Base-by-base conservation (phyloP, 176 grass and related monocot species). In the Pontederia paniculata region DNA sequence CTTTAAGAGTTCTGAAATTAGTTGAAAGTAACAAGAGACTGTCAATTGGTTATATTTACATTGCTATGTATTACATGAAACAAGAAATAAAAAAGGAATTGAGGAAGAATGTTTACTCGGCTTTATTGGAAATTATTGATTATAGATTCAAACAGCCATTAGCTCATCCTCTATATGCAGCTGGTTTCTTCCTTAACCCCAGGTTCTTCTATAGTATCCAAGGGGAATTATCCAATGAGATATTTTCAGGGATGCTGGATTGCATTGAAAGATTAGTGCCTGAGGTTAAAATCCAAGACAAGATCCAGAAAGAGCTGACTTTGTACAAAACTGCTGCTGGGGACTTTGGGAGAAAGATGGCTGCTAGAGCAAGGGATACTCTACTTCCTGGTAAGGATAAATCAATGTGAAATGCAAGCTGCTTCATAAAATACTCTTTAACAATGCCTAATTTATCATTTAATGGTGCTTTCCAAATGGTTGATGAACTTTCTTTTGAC, bases 311-410 rank as follows among this genome's bases (percentile, higher is more conserved):
- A 74, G 91, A 96, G 51, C 70, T 96, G 61, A 78, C 83, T 68
- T 64, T 76, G 48, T 96, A 96, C 63, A 81, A 86, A 74, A 83
- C 59, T 50, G 74, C 78, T 45, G 60, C 83, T 18, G 82, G 65
- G 63, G 86, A 96, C 80, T 96, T 96, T 52, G 79, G 82, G 68
- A 81, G 90, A 48, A 77, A 82, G 70, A 96, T 96, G 86, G 90
- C 85, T 78, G 50, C 83, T 48, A 70, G 90, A 83, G 84, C 82
- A 66, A 75, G 85, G 56, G 77, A 75, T 53, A 86, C 79, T 78
- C 65, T 96, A 72, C 77, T 88, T 81, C 90, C 90, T 76, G 82
- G 90, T 96, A 56, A 79, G 85, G 61, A 66, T 51, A 62, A 23
- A 13, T 21, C 14, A 46, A 6, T 6, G 28, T 2, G 28, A 12